Conservation (phyloP, 768 basidiomycete species). For the Collybia mongolica region DNA sequence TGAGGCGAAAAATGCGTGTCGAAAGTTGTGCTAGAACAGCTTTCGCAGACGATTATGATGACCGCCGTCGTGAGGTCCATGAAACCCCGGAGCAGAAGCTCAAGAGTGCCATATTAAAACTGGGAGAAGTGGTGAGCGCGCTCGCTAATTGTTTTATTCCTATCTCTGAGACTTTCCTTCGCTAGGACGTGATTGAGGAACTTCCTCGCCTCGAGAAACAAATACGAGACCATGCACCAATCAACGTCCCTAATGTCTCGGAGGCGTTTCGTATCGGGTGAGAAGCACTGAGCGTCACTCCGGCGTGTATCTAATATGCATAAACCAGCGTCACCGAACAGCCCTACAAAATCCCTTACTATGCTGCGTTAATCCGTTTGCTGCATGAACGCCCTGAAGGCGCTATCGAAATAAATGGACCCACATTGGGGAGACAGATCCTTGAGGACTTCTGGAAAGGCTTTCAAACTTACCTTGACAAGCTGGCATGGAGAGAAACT, state of each 20-base stretch:
- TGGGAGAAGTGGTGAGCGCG: constrained; percentile 78
- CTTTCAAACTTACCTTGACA: constrained; percentile 87
- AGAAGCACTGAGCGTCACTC: constrained; percentile 14
- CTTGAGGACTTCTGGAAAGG: constrained; percentile 90
- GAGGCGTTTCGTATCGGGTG: constrained; percentile 79
- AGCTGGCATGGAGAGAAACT: constrained; percentile 87
- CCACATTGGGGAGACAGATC: constrained; percentile 64
- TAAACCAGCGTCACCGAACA: constrained; percentile 77
- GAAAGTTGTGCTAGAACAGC: constrained; percentile 16
- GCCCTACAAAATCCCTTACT: constrained; percentile 91
- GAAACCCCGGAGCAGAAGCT: constrained; percentile 77
- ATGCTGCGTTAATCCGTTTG: constrained; percentile 75
- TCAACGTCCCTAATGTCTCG: constrained; percentile 62
- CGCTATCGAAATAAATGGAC: constrained; percentile 34
- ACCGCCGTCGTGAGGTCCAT: constrained; percentile 59
- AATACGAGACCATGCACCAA: constrained; percentile 56
- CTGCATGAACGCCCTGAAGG: constrained; percentile 51
- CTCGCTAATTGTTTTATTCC: neutral
- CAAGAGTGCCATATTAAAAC: constrained; percentile 62
- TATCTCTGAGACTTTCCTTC: constrained; percentile 8
- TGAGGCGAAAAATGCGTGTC: constrained; percentile 32
- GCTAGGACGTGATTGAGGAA: constrained; percentile 70
- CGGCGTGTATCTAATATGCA: neutral
- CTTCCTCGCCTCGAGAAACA: constrained; percentile 63
- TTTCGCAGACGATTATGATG: constrained; percentile 63